Base-by-base conservation (phyloP, 139 green algal species). In the Volvox reticuliferus region DNA sequence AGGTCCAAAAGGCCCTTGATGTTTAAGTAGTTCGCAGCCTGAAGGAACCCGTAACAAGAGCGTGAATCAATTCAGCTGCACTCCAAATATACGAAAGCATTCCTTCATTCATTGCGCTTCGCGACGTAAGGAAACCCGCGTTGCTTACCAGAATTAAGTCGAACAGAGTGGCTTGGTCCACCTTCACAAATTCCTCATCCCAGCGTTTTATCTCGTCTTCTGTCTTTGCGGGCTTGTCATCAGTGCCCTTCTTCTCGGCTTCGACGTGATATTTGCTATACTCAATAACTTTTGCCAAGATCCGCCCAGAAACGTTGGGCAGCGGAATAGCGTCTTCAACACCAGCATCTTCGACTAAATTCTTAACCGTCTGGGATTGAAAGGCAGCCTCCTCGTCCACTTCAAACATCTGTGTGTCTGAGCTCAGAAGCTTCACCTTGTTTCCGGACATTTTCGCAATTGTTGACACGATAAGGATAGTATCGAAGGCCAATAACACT, bases 1-100 rank as follows among this genome's bases (percentile, higher is more conserved):
- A 99, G 95, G 92, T 99, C 98, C 79, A 99, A 94, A 84, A 99
- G 94, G 22, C 91, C 88, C 95, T 99, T 99, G 94, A 99, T 99
- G 96, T 99, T 99, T 16, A 99, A 93, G 94, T 99, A 99, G 94
- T 99, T 99, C 36, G 98, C 98, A 0, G 98, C 98, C 96, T 97
- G 93, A 17, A 62, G 16, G 36, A 61, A 55, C 5, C 44, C 44
- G 28, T 61, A 26, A 55, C 30, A 82, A 55, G 2, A 82, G 28
- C n/a, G 30, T 55, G 50, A 30, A 82, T 55, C 9, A 55, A 14
- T 55, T 5, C 5, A 55, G 44, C 44, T 55, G 44, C 44, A 55
- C 5, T 55, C 44, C 5, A 55, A 9, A 55, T 9, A 55, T 55
- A 9, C 44, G 44, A 12, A 79, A 79, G 18, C 35, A 79, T 79